Evolutionary conservation across 169 alveolate genomes (phyloP), one percentile per base, ranked within the genome.

Genomic region (Perkinsus chesapeaki): DNA sequence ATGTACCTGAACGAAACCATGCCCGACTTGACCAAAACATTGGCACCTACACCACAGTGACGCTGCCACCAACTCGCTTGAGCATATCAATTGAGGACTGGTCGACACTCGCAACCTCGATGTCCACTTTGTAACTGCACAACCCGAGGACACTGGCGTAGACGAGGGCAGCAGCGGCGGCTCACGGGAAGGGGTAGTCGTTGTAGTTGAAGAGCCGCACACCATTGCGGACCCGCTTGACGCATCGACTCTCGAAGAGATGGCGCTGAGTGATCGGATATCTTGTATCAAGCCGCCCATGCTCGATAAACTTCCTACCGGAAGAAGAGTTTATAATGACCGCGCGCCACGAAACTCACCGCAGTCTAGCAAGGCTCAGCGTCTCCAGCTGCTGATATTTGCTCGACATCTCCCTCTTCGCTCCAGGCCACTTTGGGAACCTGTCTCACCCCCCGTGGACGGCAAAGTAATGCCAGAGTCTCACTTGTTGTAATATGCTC

Each of bases 251-350:
- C 95, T 97, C 98, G 93, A 95, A 92, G 91, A 97, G 95, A 92
- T 97, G 98, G 43, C 98, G 95, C 95, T 97, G 98, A 0, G 98
- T 97, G 36, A 97, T 97, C 16, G 97, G 97, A 93, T 96, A 97
- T 36, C 98, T 92, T 9, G 96, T 92, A 93, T 97, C 98, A 38
- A 97, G 93, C 39, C 98, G 94, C 0, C 98, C 98, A 31, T 94
- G 93, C 90, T 97, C 98, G 82, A 97, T 96, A 93, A 97, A 97
- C 73, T 96, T 60, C 82, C 82, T 60, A 23, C 12, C 60, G 60
- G 16, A 43, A 43, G 16, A 5, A 16, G 27, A 60, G 31, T 34
- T 60, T 1, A 60, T 60, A 60, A 34, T 1, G 5, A 34, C 12
- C 82, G 27, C 12, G 82, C 82, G 12, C 3, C 82, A 23, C 31